Percentiles rank a stretch among this genome's conserved stretches.
Conservation (phyloP, 495 filamentous ascomycete species). For the Friedmanniomyces endolithicus region DNA sequence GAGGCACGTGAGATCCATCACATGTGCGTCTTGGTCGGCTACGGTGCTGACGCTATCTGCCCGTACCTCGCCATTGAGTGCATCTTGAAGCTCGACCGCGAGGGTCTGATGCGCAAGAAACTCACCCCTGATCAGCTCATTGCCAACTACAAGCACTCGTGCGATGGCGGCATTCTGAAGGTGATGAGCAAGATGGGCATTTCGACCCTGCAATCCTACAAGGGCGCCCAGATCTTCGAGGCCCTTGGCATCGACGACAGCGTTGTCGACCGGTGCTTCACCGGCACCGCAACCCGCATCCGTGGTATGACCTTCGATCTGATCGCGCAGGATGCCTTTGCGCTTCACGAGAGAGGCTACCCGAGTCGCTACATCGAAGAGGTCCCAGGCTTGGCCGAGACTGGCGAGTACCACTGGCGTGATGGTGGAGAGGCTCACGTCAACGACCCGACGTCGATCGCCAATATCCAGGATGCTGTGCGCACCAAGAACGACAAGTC, state of each 20-base stretch:
- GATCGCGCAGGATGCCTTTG: constrained; percentile 93
- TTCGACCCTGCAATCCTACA: constrained; percentile 94
- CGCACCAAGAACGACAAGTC: constrained; percentile 99
- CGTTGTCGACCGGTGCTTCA: constrained; percentile 94
- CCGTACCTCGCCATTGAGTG: constrained; percentile 97
- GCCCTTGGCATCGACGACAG: constrained; percentile 93
- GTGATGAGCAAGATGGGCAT: constrained; percentile 99
- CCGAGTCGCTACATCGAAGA: constrained; percentile 68
- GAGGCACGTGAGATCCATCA: constrained; percentile 98
- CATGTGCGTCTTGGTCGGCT: constrained; percentile 94
- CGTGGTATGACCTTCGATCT: constrained; percentile 91
- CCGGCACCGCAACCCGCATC: constrained; percentile 89
- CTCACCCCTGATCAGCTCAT: constrained; percentile 74
- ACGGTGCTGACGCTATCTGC: constrained; percentile 92
- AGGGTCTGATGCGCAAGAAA: constrained; percentile 85
- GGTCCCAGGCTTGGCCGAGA: constrained; percentile 78
- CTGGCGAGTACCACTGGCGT: constrained; percentile 98
- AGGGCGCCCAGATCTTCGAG: constrained; percentile 98
- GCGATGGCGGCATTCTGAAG: constrained; percentile 95
- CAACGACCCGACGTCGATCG: constrained; percentile 91
- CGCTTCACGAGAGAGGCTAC: constrained; percentile 91
- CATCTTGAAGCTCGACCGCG: constrained; percentile 95
- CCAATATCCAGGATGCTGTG: constrained; percentile 96
- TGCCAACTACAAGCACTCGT: constrained; percentile 95
- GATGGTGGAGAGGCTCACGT: constrained; percentile 97